Evolutionary conservation across 768 basidiomycete genomes (phyloP).

Genomic region (Phlebiopsis gigantea): DNA sequence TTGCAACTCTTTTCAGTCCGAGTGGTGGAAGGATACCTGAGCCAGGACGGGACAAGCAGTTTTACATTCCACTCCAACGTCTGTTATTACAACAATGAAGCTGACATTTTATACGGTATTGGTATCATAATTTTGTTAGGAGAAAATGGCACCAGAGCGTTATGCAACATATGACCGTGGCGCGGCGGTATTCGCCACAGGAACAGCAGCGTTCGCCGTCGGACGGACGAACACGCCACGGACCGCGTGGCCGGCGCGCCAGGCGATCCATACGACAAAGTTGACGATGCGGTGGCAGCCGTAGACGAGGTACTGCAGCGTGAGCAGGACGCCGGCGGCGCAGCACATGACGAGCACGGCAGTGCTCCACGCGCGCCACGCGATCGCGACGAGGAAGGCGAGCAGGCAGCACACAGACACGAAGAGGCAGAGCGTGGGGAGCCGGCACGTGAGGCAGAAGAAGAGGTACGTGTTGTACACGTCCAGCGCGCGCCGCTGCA

Average conservation of each 20-base stretch:
- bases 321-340: constrained; percentile 51
- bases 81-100: neutral
- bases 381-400: constrained; percentile 53
- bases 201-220: neutral
- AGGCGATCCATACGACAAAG: constrained; percentile 14
- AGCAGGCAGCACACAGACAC: constrained; percentile 51
- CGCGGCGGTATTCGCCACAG: neutral
- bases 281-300: constrained; percentile 30
- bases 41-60: too few relatives aligned
- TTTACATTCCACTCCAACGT: neutral
- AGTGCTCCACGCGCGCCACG: constrained; percentile 58
- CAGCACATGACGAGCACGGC: constrained; percentile 58
- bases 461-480: constrained; percentile 53
- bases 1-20: too few relatives aligned
- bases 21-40: too few relatives aligned
- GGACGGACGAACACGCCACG: neutral
- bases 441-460: constrained; percentile 60
- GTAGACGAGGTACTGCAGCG: constrained; percentile 64
- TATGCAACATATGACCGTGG: neutral
- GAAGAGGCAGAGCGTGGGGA: constrained; percentile 60
- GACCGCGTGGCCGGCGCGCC: neutral
- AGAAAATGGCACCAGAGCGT: neutral
- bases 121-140: neutral
- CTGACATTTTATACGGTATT: neutral
- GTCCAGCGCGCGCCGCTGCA: constrained; percentile 39